phyloP scores from a whole-genome alignment of 495 filamentous ascomycete species.

The Amphirosellinia nigrospora region DNA sequence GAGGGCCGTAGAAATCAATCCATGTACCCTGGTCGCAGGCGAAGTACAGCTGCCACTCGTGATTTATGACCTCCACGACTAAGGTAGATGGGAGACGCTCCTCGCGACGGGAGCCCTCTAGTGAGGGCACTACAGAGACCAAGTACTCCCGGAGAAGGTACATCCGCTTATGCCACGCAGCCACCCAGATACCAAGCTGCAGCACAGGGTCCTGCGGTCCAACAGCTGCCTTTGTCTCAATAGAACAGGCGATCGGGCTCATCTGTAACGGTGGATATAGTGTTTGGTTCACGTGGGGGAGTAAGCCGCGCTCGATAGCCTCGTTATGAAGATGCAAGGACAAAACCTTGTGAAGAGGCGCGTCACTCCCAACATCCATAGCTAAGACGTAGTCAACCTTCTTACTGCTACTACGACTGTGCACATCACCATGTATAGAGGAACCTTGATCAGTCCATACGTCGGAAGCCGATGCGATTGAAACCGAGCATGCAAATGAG shows the following conservation, averaged over 20 bases:
- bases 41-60: background rate
- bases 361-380: background rate
- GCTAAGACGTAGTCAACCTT: conserved; percentile 9
- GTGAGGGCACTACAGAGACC: background rate
- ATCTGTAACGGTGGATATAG: background rate
- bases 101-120: too few species aligned
- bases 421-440: background rate
- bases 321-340: background rate
- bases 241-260: background rate
- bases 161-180: conserved; percentile 14
- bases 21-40: background rate
- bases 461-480: too few species aligned
- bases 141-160: background rate
- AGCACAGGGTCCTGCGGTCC: background rate
- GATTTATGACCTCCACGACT: background rate
- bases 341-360: background rate
- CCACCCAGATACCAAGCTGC: background rate
- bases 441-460: background rate
- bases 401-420: background rate
- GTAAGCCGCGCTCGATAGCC: background rate
- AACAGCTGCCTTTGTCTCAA: conserved; percentile 4
- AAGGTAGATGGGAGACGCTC: background rate
- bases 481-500: too few species aligned
- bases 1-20: background rate
- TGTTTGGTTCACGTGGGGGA: conserved; percentile 6